Evolutionary conservation across 768 basidiomycete genomes (phyloP).

Genomic region (Leccinellum rugosiceps): DNA sequence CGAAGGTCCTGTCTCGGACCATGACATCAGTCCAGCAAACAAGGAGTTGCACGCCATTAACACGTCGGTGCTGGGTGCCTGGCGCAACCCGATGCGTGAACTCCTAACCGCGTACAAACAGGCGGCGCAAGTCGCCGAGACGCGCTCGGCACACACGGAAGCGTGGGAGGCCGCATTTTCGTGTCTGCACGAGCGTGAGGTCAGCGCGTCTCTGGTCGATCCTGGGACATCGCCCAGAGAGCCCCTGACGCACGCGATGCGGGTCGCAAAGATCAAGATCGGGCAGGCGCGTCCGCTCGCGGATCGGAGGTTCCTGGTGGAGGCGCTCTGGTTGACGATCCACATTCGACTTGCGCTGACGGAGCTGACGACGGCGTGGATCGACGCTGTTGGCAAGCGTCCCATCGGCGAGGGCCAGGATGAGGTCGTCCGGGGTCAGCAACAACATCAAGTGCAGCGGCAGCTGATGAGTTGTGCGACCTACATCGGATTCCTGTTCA

Average conservation of each 20-base stretch:
- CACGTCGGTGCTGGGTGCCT: conserved; percentile 30
- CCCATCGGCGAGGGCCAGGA: conserved; percentile 16
- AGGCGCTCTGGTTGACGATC: conserved; percentile 56
- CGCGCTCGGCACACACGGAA: conserved; percentile 51
- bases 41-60: conserved; percentile 31
- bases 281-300: conserved; percentile 58
- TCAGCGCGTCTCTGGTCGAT: conserved; percentile 32
- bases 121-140: conserved; percentile 39
- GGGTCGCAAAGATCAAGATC: conserved; percentile 47
- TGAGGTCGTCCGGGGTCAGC: background rate
- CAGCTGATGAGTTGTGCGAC: conserved; percentile 44
- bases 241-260: conserved; percentile 50
- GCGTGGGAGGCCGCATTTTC: conserved; percentile 64
- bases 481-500: conserved; percentile 45
- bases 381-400: conserved; percentile 31
- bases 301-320: conserved; percentile 57
- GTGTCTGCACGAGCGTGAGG: conserved; percentile 47
- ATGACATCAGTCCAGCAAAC: conserved; percentile 28
- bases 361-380: conserved; percentile 42
- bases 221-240: conserved; percentile 36
- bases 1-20: conserved; percentile 23
- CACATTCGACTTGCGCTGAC: conserved; percentile 50
- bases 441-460: too few relatives aligned
- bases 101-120: conserved; percentile 40
- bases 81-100: conserved; percentile 37